Percentiles rank a stretch among this genome's conserved stretches.
phyloP scores from a whole-genome alignment of 306 rosid genomes.

The Benincasa hispida region DNA sequence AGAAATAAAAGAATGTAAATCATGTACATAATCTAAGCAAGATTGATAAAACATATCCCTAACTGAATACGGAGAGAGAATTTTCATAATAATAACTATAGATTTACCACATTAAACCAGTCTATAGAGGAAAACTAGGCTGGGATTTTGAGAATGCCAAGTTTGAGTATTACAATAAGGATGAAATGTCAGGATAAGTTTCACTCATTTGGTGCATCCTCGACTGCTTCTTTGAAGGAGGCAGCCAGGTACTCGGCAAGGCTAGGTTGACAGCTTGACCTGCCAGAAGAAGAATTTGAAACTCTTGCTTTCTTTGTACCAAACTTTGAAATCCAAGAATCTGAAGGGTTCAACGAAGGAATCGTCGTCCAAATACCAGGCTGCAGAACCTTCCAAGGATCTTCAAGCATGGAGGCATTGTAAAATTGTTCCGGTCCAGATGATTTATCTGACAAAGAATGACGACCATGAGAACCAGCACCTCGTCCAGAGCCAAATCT shows the following conservation, averaged over 20 bases:
- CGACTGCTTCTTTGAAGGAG: conserved; percentile 46
- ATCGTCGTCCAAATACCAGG: conserved; percentile 39
- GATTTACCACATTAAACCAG: not conserved
- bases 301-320: conserved; percentile 21
- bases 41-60: not conserved
- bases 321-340: conserved; percentile 22
- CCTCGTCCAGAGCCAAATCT: conserved; percentile 45
- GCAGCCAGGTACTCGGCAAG: conserved; percentile 83
- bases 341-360: conserved; percentile 12
- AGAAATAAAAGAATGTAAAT: not conserved
- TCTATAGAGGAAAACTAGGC: not conserved
- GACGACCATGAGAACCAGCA: conserved; percentile 23
- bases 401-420: conserved; percentile 69
- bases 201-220: conserved; percentile 23
- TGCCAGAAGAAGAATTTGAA: conserved; percentile 21
- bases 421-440: conserved; percentile 27
- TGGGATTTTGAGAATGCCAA: not conserved
- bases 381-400: conserved; percentile 64
- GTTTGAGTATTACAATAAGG: not conserved
- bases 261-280: conserved; percentile 51
- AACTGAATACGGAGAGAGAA: not conserved
- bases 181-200: not conserved
- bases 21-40: not conserved
- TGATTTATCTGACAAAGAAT: conserved; percentile 12
- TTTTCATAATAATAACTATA: not conserved